A percentile compares a stretch with the other conserved stretches of the same genome.
These are phyloP conservation scores for Aspergillus fijiensis DNA, from an alignment of 2,329 filamentous ascomycete species.

Conservation along the genomic window DNA sequence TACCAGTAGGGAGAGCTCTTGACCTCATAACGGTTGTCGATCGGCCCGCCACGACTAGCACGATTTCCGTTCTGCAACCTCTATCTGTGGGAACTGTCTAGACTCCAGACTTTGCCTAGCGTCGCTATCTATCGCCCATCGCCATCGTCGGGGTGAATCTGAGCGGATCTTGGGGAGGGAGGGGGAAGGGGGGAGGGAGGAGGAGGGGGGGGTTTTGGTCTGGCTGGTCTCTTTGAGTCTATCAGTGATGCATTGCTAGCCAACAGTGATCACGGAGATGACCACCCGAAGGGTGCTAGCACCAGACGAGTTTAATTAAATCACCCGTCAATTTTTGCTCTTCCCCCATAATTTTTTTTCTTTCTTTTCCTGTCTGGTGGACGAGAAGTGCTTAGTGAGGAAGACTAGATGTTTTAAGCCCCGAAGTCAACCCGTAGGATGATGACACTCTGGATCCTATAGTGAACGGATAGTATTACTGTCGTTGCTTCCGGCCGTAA, in stretches of 20 bases:
- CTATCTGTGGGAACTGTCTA: conserved; percentile 1
- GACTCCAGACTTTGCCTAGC: background rate
- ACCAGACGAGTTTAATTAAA: conserved; percentile 4
- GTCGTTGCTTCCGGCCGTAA: background rate
- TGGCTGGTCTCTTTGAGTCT: background rate
- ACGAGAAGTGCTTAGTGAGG: background rate
- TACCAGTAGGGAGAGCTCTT: background rate
- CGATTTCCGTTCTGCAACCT: background rate
- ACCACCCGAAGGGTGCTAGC: conserved; percentile 13
- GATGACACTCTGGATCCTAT: conserved; percentile 6
- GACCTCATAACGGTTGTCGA: conserved; percentile 13
- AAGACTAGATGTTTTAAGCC: background rate
- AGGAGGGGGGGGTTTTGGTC: background rate
- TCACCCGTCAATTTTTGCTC: background rate
- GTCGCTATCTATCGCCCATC: conserved; percentile 4
- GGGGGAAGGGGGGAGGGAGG: background rate
- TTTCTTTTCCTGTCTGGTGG: background rate
- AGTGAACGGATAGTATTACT: background rate
- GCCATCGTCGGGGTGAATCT: conserved; percentile 8
- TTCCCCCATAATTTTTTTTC: background rate
- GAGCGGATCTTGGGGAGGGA: conserved; percentile 6
- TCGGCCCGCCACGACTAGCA: conserved; percentile 8
- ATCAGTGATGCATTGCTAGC: conserved; percentile 2
- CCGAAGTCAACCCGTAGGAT: conserved; percentile 4
- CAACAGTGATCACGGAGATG: conserved; percentile 13